Percentiles rank a stretch among this genome's conserved stretches.
These are phyloP conservation scores for Furcasterigmium sp. DNA, from an alignment of 2,329 filamentous ascomycete species.

Conservation along the genomic window DNA sequence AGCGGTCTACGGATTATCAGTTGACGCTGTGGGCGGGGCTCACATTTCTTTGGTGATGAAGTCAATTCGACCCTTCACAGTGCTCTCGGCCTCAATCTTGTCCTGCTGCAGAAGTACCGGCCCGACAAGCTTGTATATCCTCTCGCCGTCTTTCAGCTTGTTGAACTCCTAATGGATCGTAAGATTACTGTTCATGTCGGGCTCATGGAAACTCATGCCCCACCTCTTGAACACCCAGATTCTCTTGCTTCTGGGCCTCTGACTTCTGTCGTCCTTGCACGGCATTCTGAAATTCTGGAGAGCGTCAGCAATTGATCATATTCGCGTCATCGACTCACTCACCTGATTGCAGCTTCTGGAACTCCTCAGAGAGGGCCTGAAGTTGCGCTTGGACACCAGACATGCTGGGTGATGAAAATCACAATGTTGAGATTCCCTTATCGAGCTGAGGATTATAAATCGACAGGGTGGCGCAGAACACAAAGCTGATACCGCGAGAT, in stretches of 20 bases:
- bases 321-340: conserved; percentile 13
- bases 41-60: conserved; percentile 95
- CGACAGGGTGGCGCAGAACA: too few relatives aligned
- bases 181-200: too few relatives aligned
- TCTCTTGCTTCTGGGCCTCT: conserved; percentile 92
- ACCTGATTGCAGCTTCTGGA: conserved; percentile 82
- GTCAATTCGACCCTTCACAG: conserved; percentile 83
- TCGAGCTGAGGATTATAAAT: not conserved
- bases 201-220: too few relatives aligned
- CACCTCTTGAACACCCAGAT: conserved; percentile 81
- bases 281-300: conserved; percentile 68
- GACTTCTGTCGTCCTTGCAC: conserved; percentile 83
- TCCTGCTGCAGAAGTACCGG: conserved; percentile 95
- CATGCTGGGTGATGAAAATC: conserved; percentile 38
- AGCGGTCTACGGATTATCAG: conserved; percentile 10
- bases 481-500: too few relatives aligned
- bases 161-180: conserved; percentile 65
- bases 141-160: conserved; percentile 71
- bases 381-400: conserved; percentile 70
- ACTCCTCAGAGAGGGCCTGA: conserved; percentile 81
- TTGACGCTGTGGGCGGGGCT: conserved; percentile 21
- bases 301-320: not conserved
- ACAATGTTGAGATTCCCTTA: not conserved
- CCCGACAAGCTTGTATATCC: conserved; percentile 93
- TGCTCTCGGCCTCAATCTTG: conserved; percentile 80